phyloP scores from a whole-genome alignment of 148 eudicot genomes.

The Rhododendron ovatum region DNA sequence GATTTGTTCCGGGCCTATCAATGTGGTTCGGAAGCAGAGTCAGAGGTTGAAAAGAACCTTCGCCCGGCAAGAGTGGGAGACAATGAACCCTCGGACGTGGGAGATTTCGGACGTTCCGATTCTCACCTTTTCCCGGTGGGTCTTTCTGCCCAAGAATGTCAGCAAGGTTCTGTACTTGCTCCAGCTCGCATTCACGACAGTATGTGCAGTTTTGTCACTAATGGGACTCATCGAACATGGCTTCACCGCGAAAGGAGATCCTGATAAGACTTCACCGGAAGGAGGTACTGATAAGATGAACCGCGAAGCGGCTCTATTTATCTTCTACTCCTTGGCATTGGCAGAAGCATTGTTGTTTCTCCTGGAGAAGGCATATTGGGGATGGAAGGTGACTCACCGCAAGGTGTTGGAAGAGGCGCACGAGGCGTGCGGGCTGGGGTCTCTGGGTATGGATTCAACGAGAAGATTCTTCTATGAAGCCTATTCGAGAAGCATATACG shows the following conservation, averaged over 20 bases:
- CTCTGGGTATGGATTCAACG: slow-evolving; percentile 48
- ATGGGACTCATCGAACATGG: slow-evolving; percentile 51
- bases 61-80: slow-evolving; percentile 9
- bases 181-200: slow-evolving; percentile 55
- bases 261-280: too few relatives aligned
- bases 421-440: slow-evolving; percentile 59
- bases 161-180: slow-evolving; percentile 27
- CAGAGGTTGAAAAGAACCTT: background rate
- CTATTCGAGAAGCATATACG: slow-evolving; percentile 68
- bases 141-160: slow-evolving; percentile 28
- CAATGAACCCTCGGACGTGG: slow-evolving; percentile 44
- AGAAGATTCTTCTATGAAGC: slow-evolving; percentile 88
- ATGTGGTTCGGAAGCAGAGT: slow-evolving; percentile 1
- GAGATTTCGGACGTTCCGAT: slow-evolving; percentile 66
- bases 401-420: slow-evolving; percentile 56
- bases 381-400: slow-evolving; percentile 8
- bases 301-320: slow-evolving; percentile 55
- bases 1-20: slow-evolving; percentile 28
- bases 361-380: too few relatives aligned
- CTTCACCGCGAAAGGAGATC: slow-evolving; percentile 49
- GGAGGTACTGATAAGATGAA: slow-evolving; percentile 34
- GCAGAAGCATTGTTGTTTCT: slow-evolving; percentile 50
- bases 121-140: slow-evolving; percentile 40
- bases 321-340: slow-evolving; percentile 74
- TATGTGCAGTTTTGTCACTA: slow-evolving; percentile 62